Percentiles rank a stretch among this genome's conserved stretches.
phyloP scores from a whole-genome alignment of 2,329 filamentous ascomycete genomes.

The Graphiopsis chlorocephala region DNA sequence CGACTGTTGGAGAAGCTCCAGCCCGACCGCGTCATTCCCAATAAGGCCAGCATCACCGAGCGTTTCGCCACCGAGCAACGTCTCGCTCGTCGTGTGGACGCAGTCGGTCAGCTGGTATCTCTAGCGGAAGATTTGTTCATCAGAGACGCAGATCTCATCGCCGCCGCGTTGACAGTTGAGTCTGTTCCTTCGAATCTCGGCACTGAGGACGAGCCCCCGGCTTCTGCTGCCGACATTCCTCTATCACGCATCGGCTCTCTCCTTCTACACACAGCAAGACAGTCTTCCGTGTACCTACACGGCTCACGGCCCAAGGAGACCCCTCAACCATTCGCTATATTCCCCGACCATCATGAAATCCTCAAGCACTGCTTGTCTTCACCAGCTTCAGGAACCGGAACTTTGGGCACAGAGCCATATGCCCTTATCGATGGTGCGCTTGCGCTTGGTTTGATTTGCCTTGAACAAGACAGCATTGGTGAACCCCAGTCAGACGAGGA shows the following conservation, averaged over 20 bases:
- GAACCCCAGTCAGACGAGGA: conserved; percentile 49
- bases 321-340: conserved; percentile 44
- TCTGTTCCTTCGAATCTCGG: conserved; percentile 39
- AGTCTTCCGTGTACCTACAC: conserved; percentile 50
- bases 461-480: conserved; percentile 45
- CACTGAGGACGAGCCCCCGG: conserved; percentile 56
- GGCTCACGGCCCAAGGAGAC: conserved; percentile 37
- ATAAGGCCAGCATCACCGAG: conserved; percentile 60
- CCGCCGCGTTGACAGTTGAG: conserved; percentile 41
- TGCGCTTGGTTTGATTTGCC: conserved; percentile 50
- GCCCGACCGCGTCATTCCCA: conserved; percentile 62
- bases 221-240: conserved; percentile 52
- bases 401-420: conserved; percentile 48
- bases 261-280: conserved; percentile 53
- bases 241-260: conserved; percentile 56
- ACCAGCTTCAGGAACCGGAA: conserved; percentile 32
- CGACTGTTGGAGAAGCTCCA: conserved; percentile 67
- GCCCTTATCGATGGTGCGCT: conserved; percentile 55
- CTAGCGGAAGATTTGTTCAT: conserved; percentile 59
- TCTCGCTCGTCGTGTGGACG: conserved; percentile 60
- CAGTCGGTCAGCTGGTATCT: conserved; percentile 70
- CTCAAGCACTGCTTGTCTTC: conserved; percentile 51
- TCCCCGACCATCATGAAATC: conserved; percentile 52
- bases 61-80: conserved; percentile 63
- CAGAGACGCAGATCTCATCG: conserved; percentile 47